phyloP scores from a whole-genome alignment of 1,139 yeast genomes.

The Candida labiduridarum region DNA sequence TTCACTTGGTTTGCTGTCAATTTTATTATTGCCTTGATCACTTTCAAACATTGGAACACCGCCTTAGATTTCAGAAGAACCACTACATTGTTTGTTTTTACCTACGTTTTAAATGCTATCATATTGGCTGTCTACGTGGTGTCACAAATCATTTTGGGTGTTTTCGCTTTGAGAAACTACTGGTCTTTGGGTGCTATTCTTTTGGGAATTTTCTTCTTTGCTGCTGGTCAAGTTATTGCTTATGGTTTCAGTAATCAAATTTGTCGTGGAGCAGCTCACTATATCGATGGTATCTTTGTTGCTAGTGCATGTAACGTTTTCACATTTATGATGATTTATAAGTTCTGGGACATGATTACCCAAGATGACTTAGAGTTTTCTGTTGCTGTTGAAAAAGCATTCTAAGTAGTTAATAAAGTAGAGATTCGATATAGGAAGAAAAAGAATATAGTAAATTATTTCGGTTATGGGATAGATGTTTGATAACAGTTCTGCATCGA shows the following conservation, averaged over 20 bases:
- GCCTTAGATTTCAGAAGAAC: conserved; percentile 50
- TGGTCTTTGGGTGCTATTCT: conserved; percentile 89
- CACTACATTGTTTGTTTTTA: conserved; percentile 64
- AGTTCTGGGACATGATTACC: conserved; percentile 97
- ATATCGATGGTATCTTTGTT: conserved; percentile 86
- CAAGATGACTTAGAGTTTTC: conserved; percentile 93
- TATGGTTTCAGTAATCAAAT: conserved; percentile 68
- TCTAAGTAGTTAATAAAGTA: neutral
- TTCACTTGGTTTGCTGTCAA: conserved; percentile 59
- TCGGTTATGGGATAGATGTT: neutral
- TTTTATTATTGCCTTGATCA: conserved; percentile 67
- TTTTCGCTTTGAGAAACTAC: conserved; percentile 66
- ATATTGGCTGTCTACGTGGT: conserved; percentile 63
- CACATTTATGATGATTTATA: conserved; percentile 91
- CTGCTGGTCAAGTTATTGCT: conserved; percentile 74
- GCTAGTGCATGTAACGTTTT: conserved; percentile 80
- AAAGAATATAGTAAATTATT: neutral
- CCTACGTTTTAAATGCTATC: conserved; percentile 71
- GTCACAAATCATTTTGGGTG: conserved; percentile 71
- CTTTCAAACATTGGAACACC: conserved; percentile 71
- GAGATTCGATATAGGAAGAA: neutral
- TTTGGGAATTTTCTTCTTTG: conserved; percentile 72
- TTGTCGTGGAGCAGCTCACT: conserved; percentile 77
- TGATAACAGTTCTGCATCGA: no score
- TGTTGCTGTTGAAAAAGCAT: conserved; percentile 55